Base-by-base conservation (phyloP, 352 stramenopile genomes). In the Halophytophthora batemanensis region DNA sequence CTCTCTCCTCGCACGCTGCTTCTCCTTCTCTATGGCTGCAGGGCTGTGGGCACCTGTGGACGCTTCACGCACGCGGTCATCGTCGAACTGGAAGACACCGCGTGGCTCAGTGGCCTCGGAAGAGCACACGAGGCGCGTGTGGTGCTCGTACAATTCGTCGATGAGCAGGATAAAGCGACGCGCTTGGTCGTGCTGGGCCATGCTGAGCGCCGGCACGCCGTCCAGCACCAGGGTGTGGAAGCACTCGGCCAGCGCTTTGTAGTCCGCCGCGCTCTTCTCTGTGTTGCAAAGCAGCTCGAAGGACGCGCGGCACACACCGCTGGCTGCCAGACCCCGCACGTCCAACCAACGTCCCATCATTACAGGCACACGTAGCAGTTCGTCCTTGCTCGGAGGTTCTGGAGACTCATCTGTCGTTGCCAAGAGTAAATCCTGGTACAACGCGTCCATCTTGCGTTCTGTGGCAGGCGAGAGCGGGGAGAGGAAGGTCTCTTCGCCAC, bases 111-210 rank as follows among this genome's bases (percentile, higher is more conserved):
- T 39, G 19, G 56, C 77, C 37, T 67, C 66, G 5, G 78, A 74
- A 1, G 82, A 86, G 49, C 77, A 68, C 0, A 94, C 46, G 11
- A 93, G 56, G 1, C 70, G 56, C 12, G 77, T 84, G 31, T 66
- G 70, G 38, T 87, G 83, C 64, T 99, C 95, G 54, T 99, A 99
- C 42, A 99, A 64, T 69, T 98, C 94, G 63, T 99, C 97, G 40
- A 99, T 78, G 1, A 99, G 74, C 40, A 97, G 86, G 63, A 99
- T 98, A 69, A 99, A 98, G 37, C 97, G 83, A 25, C 96, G 74
- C n/a, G 92, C 85, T 60, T 88, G 73, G 63, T 98, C 89, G 52
- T 98, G 92, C 35, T 91, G 65, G 13, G 80, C 65, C 69, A 97
- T 83, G 12, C 79, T 82, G 12, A 98, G 58, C 12, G 65, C 46